These are phyloP conservation scores for Peniophora sp. DNA, from an alignment of 1,284 basidiomycete genomes.

Conservation along the genomic window DNA sequence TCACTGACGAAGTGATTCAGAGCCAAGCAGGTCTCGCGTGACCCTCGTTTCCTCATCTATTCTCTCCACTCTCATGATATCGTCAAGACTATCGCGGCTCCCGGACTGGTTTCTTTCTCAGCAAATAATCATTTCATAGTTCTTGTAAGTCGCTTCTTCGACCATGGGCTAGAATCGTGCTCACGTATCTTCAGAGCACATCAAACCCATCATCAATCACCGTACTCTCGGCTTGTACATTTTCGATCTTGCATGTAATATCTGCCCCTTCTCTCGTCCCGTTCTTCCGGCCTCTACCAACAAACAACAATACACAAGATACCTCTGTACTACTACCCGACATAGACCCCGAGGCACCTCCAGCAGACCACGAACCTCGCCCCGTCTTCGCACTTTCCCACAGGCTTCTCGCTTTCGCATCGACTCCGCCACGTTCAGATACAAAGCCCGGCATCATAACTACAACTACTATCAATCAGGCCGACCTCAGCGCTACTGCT, in stretches of 20 bases:
- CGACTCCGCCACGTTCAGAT: conserved; percentile 26
- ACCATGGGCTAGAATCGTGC: background rate
- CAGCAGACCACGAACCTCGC: conserved; percentile 18
- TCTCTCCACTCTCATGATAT: conserved; percentile 50
- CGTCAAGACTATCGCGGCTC: conserved; percentile 39
- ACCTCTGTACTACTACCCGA: conserved; percentile 27
- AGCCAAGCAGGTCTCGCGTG: conserved; percentile 11
- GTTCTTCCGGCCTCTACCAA: conserved; percentile 22
- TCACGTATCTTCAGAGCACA: conserved; percentile 38
- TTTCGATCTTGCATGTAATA: conserved; percentile 44
- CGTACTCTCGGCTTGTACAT: conserved; percentile 47
- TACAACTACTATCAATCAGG: conserved; percentile 22
- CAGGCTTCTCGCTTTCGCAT: conserved; percentile 57
- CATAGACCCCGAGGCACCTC: conserved; percentile 16
- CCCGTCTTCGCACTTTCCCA: conserved; percentile 55
- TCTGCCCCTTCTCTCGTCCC: conserved; percentile 35
- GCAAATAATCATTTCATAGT: conserved; percentile 44
- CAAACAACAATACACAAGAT: conserved; percentile 10
- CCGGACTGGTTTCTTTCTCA: conserved; percentile 38
- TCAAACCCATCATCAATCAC: conserved; percentile 47
- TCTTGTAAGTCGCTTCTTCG: conserved; percentile 41
- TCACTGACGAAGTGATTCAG: conserved; percentile 7
- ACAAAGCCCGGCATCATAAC: conserved; percentile 15
- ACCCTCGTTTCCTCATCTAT: conserved; percentile 38
- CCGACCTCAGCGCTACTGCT: conserved; percentile 47